Conservation (phyloP, 768 basidiomycete genomes). For the Pleurotus pulmonarius region DNA sequence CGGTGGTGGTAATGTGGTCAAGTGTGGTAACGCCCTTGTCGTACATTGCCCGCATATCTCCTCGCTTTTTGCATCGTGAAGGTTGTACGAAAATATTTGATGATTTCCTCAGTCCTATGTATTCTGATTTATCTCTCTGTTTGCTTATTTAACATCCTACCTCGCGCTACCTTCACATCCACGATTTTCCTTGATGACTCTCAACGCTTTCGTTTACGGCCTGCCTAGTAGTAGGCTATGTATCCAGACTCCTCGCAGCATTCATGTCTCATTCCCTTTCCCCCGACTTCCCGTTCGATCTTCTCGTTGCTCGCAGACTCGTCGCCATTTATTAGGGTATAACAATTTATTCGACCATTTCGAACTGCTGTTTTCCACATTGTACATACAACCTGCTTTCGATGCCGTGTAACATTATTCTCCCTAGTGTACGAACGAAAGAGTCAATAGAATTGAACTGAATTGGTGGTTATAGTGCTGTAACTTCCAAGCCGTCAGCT, state of each 20-base stretch:
- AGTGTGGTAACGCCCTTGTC: too few species aligned
- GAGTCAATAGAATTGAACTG: neutral
- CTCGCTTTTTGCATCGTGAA: neutral
- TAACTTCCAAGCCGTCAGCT: neutral
- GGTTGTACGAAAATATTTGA: neutral
- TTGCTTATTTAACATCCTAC: neutral
- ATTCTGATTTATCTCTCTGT: neutral
- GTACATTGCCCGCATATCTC: neutral
- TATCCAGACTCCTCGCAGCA: neutral
- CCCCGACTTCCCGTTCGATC: neutral
- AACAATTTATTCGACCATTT: neutral
- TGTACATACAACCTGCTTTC: conserved; percentile 8
- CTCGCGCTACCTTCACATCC: neutral
- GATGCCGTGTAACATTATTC: conserved; percentile 1
- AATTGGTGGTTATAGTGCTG: neutral
- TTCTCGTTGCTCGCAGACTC: neutral
- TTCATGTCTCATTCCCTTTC: neutral
- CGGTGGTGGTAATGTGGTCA: conserved; percentile 41
- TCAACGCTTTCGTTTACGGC: neutral
- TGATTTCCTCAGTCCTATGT: neutral
- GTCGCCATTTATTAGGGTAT: neutral
- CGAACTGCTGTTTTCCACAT: neutral
- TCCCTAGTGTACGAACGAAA: neutral
- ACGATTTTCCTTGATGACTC: neutral
- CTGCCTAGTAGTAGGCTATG: too few species aligned